A percentile compares a stretch with the other conserved stretches of the same genome.
phyloP scores from a whole-genome alignment of 768 basidiomycete genomes.

The Amanita polypyramis region DNA sequence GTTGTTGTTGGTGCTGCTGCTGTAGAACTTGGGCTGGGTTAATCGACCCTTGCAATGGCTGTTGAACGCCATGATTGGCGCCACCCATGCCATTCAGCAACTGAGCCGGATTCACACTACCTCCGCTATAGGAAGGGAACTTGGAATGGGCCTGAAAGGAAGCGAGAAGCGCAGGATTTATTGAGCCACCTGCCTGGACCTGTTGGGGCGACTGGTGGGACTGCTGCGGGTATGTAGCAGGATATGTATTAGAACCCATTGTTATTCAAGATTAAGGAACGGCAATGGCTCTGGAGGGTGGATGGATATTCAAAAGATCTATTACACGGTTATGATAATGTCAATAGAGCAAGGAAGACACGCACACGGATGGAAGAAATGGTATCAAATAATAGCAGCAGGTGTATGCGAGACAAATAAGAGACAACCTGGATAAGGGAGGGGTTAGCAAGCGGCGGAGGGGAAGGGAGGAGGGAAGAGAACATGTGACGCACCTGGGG shows the following conservation, averaged over 20 bases:
- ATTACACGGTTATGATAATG: background rate
- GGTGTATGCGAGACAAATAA: constrained; percentile 2
- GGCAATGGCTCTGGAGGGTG: background rate
- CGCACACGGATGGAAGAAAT: background rate
- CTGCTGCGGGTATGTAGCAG: constrained; percentile 9
- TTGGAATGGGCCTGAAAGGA: constrained; percentile 13
- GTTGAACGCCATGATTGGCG: constrained; percentile 5
- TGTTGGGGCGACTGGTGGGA: constrained; percentile 6
- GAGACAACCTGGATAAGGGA: background rate
- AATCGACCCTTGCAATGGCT: constrained; percentile 15
- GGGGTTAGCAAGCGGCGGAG: no score
- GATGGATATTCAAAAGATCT: constrained; percentile 6
- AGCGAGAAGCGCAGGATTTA: constrained; percentile 24
- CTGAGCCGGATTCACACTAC: constrained; percentile 8
- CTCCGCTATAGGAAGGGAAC: constrained; percentile 5
- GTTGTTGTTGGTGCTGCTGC: constrained; percentile 17
- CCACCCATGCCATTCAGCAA: constrained; percentile 10
- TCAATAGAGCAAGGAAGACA: background rate
- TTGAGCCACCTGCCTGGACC: constrained; percentile 10
- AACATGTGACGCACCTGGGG: constrained; percentile 6
- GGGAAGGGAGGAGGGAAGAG: background rate
- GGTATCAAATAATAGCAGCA: constrained; percentile 3
- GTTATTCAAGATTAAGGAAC: background rate
- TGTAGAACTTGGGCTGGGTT: constrained; percentile 28
- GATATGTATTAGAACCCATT: constrained; percentile 15